These are phyloP conservation scores for Cryphonectria radicalis DNA, from an alignment of 2,329 filamentous ascomycete species.

Conservation along the genomic window DNA sequence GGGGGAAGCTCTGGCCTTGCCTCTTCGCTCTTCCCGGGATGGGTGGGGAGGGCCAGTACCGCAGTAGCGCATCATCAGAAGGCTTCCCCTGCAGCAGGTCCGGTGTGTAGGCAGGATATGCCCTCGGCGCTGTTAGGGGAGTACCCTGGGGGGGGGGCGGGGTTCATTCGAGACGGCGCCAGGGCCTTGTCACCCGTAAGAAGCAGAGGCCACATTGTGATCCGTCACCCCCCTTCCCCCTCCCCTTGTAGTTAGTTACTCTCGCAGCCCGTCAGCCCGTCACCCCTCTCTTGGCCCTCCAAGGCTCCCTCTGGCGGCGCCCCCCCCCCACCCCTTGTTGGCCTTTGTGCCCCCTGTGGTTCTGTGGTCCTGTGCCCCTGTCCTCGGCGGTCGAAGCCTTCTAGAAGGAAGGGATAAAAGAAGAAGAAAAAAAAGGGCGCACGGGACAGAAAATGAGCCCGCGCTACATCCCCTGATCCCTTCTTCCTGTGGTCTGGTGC, in stretches of 20 bases:
- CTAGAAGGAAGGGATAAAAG: conserved; percentile 24
- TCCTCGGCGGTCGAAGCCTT: conserved; percentile 27
- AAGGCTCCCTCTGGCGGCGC: conserved; percentile 17
- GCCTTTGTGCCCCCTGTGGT: neutral
- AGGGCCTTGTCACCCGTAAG: conserved; percentile 23
- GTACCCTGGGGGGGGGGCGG: neutral
- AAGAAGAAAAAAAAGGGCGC: conserved; percentile 5
- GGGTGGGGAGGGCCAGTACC: conserved; percentile 12
- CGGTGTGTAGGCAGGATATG: neutral
- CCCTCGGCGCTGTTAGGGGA: conserved; percentile 7
- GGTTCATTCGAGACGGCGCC: conserved; percentile 21
- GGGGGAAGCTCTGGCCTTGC: conserved; percentile 25
- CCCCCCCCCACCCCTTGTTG: neutral
- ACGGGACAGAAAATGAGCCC: conserved; percentile 23
- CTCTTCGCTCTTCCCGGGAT: conserved; percentile 30
- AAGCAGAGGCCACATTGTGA: conserved; percentile 24
- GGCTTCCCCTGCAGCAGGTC: neutral
- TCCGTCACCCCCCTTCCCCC: neutral
- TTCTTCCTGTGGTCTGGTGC: conserved; percentile 4
- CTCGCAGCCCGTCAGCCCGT: neutral
- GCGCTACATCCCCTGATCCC: conserved; percentile 11
- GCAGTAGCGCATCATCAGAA: conserved; percentile 9
- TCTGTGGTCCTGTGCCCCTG: neutral
- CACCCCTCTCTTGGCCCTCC: conserved; percentile 20
- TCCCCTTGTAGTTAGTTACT: neutral